Base-by-base conservation (phyloP, 2,329 filamentous ascomycete species). In the Pseudopithomyces chartarum region DNA sequence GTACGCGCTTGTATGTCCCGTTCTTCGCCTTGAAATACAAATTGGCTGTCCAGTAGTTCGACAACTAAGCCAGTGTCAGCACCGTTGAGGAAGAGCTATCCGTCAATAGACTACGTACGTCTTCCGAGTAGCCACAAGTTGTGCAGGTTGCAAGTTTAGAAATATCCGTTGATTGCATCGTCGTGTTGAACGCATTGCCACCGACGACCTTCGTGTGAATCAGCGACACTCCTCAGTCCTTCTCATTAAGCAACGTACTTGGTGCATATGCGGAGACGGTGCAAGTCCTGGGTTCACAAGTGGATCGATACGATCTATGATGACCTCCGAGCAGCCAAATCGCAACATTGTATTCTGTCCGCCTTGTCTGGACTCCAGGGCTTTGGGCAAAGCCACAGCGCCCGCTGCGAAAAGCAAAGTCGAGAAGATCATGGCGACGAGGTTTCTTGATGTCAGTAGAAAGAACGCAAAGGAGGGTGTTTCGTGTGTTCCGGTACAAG, bases 121-220 rank as follows among this genome's bases (percentile, higher is more conserved):
- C 78, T 26, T 80, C 74, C n/a, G 70, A 71, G 46, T 78, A 77
- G n/a, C 73, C 74, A 63, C 78, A 80, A 1, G 69, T 78, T 1
- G 78, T 80, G 69, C 78, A 80, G 11, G 71, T 76, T 3, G 77
- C 67, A 33, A 52, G 61, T 45, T 72, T 64, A 23, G 59, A 57
- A 26, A 73, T 61, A 52, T 73, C 67, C 17, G 59, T 55, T 1
- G 58, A 59, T 29, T 67, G 63, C 80, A 82, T 81, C 3, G 79
- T 73, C 1, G 74, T 69, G 55, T 81, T 80, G 73, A 82, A 82
- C 2, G 79, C 78, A 63, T 81, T 78, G 60, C 56, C 56, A 19
- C 56, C 56, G 5, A 55, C 52, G 19, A 58, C 56, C 48, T 51
- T 7, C 17, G 19, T 20, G 12, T 36, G n/a, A 2, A 15, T 15